A percentile compares a stretch with the other conserved stretches of the same genome.
Conservation (phyloP, 345 rosid genomes). For the Populus euphratica region DNA sequence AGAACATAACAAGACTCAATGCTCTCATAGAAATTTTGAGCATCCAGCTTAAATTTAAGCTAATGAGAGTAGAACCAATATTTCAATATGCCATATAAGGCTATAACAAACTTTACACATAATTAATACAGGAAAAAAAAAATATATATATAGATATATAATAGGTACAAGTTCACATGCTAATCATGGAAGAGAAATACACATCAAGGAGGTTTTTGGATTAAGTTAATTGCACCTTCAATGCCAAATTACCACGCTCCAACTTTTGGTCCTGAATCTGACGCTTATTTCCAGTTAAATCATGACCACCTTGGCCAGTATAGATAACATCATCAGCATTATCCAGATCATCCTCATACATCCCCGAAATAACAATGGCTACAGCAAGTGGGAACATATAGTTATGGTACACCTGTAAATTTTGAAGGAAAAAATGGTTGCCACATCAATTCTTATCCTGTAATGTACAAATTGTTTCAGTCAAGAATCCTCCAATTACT, state of each 20-base stretch:
- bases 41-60: neutral
- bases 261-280: constrained; percentile 68
- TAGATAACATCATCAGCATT: constrained; percentile 82
- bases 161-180: neutral
- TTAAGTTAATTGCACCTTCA: constrained; percentile 57
- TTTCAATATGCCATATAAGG: neutral
- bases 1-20: neutral
- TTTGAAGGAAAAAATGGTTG: neutral
- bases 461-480: neutral
- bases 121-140: neutral
- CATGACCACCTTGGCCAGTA: constrained; percentile 95
- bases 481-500: neutral
- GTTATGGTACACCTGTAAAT: constrained; percentile 45
- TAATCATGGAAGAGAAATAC: neutral
- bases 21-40: neutral
- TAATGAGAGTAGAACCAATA: neutral
- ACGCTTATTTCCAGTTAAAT: constrained; percentile 78
- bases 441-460: neutral
- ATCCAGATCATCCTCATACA: constrained; percentile 95
- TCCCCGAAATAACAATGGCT: constrained; percentile 79
- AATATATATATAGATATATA: no score
- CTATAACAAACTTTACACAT: neutral
- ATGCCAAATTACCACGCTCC: constrained; percentile 80
- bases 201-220: neutral
- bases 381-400: constrained; percentile 65